phyloP scores from a whole-genome alignment of 192 early-diverging fungal genomes.

The Dispira simplex region DNA sequence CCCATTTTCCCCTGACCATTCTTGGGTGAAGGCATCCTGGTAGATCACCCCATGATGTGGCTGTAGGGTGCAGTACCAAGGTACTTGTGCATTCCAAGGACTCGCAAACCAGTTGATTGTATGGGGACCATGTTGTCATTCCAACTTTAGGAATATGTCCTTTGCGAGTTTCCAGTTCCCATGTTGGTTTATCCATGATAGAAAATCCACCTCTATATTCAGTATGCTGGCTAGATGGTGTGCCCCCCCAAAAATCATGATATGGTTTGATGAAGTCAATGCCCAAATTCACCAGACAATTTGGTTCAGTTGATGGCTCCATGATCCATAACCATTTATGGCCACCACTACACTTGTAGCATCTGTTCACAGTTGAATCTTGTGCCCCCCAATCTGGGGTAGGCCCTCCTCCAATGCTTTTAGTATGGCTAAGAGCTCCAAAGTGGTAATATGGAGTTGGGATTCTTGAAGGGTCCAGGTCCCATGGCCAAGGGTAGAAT shows the following conservation, averaged over 20 bases:
- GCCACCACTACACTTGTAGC: not conserved
- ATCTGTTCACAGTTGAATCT: not conserved
- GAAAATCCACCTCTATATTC: not conserved
- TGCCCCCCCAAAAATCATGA: not conserved
- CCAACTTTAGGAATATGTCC: not conserved
- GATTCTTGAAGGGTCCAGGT: not conserved
- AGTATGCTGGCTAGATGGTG: not conserved
- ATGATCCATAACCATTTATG: slow-evolving; percentile 6
- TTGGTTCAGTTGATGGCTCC: not conserved
- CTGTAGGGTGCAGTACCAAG: not conserved
- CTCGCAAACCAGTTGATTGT: slow-evolving; percentile 7
- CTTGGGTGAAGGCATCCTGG: not conserved
- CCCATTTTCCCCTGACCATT: not conserved
- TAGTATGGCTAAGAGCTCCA: not conserved
- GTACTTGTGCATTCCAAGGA: not conserved
- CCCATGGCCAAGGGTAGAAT: not conserved
- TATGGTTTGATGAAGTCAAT: not conserved
- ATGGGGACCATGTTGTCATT: not conserved
- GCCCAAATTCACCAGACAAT: not conserved
- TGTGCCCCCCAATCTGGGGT: not conserved
- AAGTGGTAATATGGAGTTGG: not conserved
- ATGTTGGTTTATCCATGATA: slow-evolving; percentile 1
- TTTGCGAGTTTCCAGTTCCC: not conserved
- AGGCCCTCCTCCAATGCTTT: not conserved
- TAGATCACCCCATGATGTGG: not conserved